Conservation (phyloP, 2,329 filamentous ascomycete genomes). For the Tolypocladium cylindrosporum region DNA sequence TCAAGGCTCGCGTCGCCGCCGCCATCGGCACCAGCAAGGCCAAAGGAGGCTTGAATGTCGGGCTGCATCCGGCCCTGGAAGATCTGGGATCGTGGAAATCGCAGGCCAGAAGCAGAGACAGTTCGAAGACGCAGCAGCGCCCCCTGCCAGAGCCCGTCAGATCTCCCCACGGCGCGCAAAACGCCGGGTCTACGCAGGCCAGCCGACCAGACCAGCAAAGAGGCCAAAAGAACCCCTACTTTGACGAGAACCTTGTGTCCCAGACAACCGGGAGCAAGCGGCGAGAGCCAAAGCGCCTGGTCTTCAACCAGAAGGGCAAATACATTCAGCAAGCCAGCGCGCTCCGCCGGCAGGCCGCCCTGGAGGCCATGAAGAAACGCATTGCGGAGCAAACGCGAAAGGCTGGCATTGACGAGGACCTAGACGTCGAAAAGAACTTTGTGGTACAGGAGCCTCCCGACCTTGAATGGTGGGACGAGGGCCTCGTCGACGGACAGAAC, state of each 20-base stretch:
- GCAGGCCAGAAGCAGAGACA: conserved; percentile 25
- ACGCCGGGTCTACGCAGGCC: conserved; percentile 1
- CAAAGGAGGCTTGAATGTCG: conserved; percentile 63
- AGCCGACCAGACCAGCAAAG: conserved; percentile 6
- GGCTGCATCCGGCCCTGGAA: conserved; percentile 66
- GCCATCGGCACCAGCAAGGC: conserved; percentile 53
- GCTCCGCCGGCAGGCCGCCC: conserved; percentile 71
- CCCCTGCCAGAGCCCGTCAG: conserved; percentile 7
- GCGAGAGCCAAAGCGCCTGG: conserved; percentile 63
- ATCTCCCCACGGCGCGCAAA: conserved; percentile 6
- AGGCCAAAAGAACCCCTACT: conserved; percentile 62
- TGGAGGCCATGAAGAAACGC: conserved; percentile 90
- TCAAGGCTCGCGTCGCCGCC: conserved; percentile 71
- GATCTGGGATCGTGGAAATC: conserved; percentile 40
- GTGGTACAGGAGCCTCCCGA: conserved; percentile 74
- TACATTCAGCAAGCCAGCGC: conserved; percentile 93
- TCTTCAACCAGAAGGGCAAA: conserved; percentile 94
- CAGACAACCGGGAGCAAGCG: conserved; percentile 48
- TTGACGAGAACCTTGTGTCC: conserved; percentile 56
- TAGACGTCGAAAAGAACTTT: conserved; percentile 83
- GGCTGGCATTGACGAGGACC: conserved; percentile 86
- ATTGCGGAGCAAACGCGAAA: conserved; percentile 82
- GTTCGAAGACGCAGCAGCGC: conserved; percentile 8
- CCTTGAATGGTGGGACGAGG: conserved; percentile 98
- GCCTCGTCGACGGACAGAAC: conserved; percentile 61